Evolutionary conservation across 2,329 filamentous ascomycete species (phyloP), one percentile per base, ranked within the genome.

Genomic region (Lasiodiplodia sp.): DNA sequence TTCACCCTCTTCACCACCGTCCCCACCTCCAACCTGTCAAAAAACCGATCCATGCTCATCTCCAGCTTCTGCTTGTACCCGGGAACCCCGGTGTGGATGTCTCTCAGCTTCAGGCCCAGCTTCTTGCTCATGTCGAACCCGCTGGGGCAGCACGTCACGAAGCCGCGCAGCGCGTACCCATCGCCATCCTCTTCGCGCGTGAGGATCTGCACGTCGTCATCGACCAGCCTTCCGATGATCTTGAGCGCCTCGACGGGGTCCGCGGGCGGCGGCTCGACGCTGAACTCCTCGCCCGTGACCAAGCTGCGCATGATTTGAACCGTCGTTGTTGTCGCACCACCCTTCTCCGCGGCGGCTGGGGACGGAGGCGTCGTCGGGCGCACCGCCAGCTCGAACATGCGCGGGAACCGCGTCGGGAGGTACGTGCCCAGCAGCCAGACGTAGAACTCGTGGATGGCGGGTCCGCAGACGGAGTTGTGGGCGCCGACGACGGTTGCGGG

Each of bases 401-500:
- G 81, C 1, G 88, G 87, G 69, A 85, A 90, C 28, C 88, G 84
- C 0, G 72, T 74, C 0, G 88, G 88, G 0, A 90, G 83, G 71
- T 90, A 89, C 0, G 77, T 83, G 7, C 75, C 78, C 14, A 84
- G 76, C 8, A 90, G 78, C 76, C 84, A 90, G 11, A 75, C 76
- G 74, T 89, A 89, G 16, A 89, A 79, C 71, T 90, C 88, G 21
- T 80, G 71, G 3, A 89, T 80, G 7, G 87, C 86, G 16, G 40
- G 40, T 1, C 7, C 4, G 4, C 5, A n/a, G 16, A 7, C 40
- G 40, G 16, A 6, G 40, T 5, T 7, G 40, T 44, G 6, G 18
- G 40, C 40, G 40, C 40, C 40, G 40, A 44, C 18, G 40, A 44
- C 40, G 40, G 40, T 44, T 5, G 40, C 14, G 16, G 40, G 5